Evolutionary conservation across 2,329 filamentous ascomycete genomes (phyloP), one percentile per base, ranked within the genome.

Genomic region (Penicillium sp.): DNA sequence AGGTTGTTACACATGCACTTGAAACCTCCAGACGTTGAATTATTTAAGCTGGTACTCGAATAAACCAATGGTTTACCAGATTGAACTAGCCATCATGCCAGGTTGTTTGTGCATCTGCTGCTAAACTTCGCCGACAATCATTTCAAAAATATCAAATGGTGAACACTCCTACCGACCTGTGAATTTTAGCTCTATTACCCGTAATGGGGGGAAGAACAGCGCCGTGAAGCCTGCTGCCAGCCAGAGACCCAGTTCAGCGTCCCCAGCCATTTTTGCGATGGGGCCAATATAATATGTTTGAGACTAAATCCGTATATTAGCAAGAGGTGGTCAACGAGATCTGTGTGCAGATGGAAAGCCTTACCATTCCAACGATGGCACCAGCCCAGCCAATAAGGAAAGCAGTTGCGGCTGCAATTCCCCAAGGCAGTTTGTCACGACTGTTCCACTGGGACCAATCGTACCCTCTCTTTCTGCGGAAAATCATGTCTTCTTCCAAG

Each of bases 381-480:
- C 73, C 73, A 11, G 66, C 67, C 72, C 73, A 76, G 8, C 74
- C 74, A 34, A 74, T 58, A 11, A 74, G 53, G 54, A 74, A 76
- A 27, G 70, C 62, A 10, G 64, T 47, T 10, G 67, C 64, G 4
- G 75, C 76, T 14, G 77, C 76, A 19, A 72, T 60, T 1, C 77
- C 76, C 14, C 75, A 49, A 3, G 77, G 76, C 19, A 78, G 61
- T 49, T 69, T 70, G 30, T 56, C 56, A 11, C 60, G 64, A 45
- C 71, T 65, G 47, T 75, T 70, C 74, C 77, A 79, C 2, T 62
- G 63, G 10, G 68, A 57, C 75, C 76, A 78, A 58, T 76, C 71
- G 57, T 73, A 77, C 1, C 62, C 62, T 39, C 57, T 64, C n/a
- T 61, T 57, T 26, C 72, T 64, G 18, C 72, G 70, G 64, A 79